Evolutionary conservation across 768 basidiomycete species (phyloP).

Genomic region (Phanerodontia chrysosporium): DNA sequence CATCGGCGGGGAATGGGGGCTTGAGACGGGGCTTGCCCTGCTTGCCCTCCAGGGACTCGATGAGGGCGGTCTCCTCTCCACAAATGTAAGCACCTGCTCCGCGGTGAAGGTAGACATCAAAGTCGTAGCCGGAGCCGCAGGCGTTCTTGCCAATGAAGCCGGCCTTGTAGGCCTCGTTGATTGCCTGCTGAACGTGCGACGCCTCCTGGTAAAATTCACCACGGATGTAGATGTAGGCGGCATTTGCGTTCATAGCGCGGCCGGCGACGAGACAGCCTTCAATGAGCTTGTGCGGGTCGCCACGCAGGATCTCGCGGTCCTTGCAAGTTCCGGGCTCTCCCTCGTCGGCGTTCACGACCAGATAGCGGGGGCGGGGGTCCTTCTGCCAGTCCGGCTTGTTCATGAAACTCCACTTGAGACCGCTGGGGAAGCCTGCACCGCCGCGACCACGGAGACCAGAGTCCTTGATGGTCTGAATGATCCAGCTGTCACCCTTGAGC

Average conservation of each 20-base stretch:
- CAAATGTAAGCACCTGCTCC: constrained; percentile 99
- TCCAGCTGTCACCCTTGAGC: constrained; percentile 93
- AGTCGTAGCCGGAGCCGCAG: constrained; percentile 89
- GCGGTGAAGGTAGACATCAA: constrained; percentile 98
- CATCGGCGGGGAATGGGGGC: constrained; percentile 98
- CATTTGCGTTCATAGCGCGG: constrained; percentile 93
- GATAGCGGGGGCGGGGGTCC: constrained; percentile 86
- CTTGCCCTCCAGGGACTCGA: constrained; percentile 96
- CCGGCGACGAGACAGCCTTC: constrained; percentile 98
- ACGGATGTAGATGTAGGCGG: constrained; percentile 99
- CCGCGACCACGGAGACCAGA: constrained; percentile 94
- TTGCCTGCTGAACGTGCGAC: constrained; percentile 89
- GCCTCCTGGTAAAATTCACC: constrained; percentile 98
- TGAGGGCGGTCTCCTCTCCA: constrained; percentile 96
- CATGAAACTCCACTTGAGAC: constrained; percentile 98
- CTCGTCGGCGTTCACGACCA: constrained; percentile 98
- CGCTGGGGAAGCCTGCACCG: constrained; percentile 95
- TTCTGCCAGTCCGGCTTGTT: constrained; percentile 99
- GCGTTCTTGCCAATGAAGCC: constrained; percentile 88
- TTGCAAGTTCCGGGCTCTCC: constrained; percentile 99
- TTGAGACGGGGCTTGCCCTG: constrained; percentile 97
- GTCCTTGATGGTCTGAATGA: constrained; percentile 94
- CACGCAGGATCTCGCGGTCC: constrained; percentile 95
- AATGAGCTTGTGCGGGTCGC: constrained; percentile 96
- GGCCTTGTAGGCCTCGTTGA: constrained; percentile 88